phyloP scores from a whole-genome alignment of 2,329 filamentous ascomycete genomes.

The Claviceps sp. region DNA sequence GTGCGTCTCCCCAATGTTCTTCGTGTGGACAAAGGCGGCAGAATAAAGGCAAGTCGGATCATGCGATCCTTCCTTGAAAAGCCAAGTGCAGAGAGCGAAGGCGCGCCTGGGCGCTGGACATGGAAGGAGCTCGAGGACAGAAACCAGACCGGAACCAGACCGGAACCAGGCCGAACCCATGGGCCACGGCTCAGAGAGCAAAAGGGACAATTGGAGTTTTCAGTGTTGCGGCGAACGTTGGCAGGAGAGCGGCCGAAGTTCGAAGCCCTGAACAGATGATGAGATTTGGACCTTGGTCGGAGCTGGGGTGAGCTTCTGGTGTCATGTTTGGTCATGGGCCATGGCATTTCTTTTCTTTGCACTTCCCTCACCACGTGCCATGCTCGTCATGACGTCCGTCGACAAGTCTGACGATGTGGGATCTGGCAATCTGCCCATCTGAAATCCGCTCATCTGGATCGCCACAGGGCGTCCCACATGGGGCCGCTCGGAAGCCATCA shows the following conservation, averaged over 20 bases:
- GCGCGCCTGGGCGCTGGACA: not conserved
- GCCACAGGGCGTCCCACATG: conserved; percentile 2
- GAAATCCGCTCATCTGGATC: conserved; percentile 1
- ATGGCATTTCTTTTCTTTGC: conserved; percentile 1
- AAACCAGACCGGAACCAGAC: not conserved
- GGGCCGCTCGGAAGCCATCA: conserved; percentile 3
- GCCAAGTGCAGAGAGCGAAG: not conserved
- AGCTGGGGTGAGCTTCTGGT: not conserved
- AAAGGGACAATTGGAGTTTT: not conserved
- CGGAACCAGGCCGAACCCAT: not conserved
- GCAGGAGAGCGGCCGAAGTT: not conserved
- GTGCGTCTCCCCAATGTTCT: too few species aligned
- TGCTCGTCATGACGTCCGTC: conserved; percentile 2
- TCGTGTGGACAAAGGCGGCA: not conserved
- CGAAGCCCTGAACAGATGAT: not conserved
- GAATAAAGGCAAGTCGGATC: not conserved
- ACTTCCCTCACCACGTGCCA: conserved; percentile 1
- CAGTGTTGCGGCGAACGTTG: not conserved
- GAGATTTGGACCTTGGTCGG: not conserved
- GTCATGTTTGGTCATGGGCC: not conserved
- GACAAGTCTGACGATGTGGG: conserved; percentile 3
- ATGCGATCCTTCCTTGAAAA: not conserved
- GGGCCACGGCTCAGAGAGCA: not conserved
- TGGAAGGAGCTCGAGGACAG: not conserved
- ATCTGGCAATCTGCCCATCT: conserved; percentile 6